Conservation (phyloP, 2,329 filamentous ascomycete genomes). For the Talaromyces sp. region DNA sequence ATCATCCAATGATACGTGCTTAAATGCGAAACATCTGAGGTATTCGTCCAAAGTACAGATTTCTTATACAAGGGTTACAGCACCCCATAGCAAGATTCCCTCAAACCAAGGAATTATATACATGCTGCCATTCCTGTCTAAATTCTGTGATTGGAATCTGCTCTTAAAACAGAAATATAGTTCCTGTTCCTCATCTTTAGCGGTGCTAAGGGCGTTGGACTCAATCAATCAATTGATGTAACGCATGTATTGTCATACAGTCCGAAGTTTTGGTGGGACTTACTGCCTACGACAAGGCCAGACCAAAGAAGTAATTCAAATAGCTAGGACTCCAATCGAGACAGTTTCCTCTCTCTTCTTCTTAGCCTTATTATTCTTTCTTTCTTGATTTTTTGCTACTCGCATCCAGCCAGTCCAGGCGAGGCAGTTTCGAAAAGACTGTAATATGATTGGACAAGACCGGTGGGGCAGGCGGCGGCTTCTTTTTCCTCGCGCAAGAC, state of each 20-base stretch:
- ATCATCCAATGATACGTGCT: not conserved
- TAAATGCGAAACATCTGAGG: not conserved
- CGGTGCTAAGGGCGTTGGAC: no score
- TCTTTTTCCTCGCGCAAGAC: not conserved
- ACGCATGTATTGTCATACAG: no score
- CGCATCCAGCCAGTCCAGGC: not conserved
- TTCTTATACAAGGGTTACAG: not conserved
- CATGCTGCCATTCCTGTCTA: no score
- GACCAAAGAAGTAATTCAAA: no score
- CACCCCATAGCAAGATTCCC: not conserved
- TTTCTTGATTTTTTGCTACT: not conserved
- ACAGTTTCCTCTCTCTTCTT: no score
- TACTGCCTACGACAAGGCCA: no score
- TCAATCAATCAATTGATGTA: no score
- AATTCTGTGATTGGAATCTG: no score
- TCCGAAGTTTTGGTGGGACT: no score
- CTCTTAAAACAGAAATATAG: no score
- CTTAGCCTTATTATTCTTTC: not conserved
- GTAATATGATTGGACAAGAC: slow-evolving; percentile 1
- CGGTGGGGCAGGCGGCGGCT: not conserved
- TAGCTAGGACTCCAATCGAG: no score
- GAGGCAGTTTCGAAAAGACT: not conserved
- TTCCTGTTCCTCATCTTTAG: no score
- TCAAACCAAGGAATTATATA: not conserved
- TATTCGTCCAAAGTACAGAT: not conserved